Conservation (phyloP, 2,329 filamentous ascomycete species). For the Aureobasidium lini region DNA sequence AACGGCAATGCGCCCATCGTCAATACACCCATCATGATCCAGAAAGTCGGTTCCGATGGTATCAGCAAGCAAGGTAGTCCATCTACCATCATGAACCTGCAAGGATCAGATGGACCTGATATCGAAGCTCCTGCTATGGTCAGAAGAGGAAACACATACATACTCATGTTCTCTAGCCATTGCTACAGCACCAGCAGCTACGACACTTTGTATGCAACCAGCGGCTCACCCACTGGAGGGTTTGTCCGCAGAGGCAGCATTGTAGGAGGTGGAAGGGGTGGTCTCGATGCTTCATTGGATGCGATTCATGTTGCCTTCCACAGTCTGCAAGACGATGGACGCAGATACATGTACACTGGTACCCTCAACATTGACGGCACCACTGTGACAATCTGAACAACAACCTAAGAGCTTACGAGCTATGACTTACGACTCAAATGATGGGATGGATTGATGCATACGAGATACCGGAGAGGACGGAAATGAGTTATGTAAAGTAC, state of each 20-base stretch:
- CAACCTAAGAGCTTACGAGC: not conserved
- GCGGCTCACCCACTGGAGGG: constrained; percentile 8
- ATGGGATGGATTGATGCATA: not conserved
- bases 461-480: no score
- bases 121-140: constrained; percentile 24
- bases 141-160: constrained; percentile 21
- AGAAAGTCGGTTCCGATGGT: constrained; percentile 22
- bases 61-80: constrained; percentile 20
- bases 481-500: not conserved
- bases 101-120: constrained; percentile 22
- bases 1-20: constrained; percentile 18
- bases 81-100: constrained; percentile 19
- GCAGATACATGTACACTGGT: constrained; percentile 18
- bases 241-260: constrained; percentile 15
- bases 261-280: constrained; percentile 17
- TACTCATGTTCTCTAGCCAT: constrained; percentile 25
- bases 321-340: constrained; percentile 18
- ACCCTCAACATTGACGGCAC: constrained; percentile 5
- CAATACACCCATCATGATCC: constrained; percentile 23
- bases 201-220: constrained; percentile 21
- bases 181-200: constrained; percentile 24
- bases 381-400: not conserved
- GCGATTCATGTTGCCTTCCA: constrained; percentile 20
- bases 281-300: constrained; percentile 17
- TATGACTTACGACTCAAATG: not conserved